A percentile compares a stretch with the other conserved stretches of the same genome.
phyloP scores from a whole-genome alignment of 805 yeast genomes.

The Ogataea wickerhamii region DNA sequence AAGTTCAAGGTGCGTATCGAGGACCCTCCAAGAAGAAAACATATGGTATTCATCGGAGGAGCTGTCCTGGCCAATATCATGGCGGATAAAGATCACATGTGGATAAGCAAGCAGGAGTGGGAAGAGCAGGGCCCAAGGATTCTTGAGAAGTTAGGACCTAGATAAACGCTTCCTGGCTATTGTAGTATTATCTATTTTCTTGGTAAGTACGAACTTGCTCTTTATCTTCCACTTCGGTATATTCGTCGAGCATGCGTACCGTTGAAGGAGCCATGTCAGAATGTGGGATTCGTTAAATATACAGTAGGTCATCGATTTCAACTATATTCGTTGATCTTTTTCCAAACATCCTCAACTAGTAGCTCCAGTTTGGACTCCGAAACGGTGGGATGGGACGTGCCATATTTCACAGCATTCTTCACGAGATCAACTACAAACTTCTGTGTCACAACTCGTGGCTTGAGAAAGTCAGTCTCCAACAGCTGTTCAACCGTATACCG shows the following conservation, averaged over 20 bases:
- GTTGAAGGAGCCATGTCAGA: slow-evolving; percentile 5
- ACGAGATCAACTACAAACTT: slow-evolving; percentile 66
- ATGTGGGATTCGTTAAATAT: no score
- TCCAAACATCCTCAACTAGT: slow-evolving; percentile 58
- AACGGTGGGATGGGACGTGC: slow-evolving; percentile 40
- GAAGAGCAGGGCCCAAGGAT: slow-evolving; percentile 91
- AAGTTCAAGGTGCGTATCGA: slow-evolving; percentile 96
- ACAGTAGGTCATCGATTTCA: no score
- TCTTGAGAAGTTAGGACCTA: slow-evolving; percentile 86
- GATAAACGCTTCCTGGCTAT: no score
- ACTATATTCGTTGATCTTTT: slow-evolving; percentile 41
- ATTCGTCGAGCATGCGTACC: not conserved
- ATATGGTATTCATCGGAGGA: slow-evolving; percentile 98
- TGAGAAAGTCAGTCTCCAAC: slow-evolving; percentile 58
- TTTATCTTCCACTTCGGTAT: not conserved
- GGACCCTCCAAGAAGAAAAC: slow-evolving; percentile 98
- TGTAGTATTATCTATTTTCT: not conserved
- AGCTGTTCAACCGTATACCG: slow-evolving; percentile 65
- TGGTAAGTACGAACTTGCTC: not conserved
- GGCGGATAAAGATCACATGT: slow-evolving; percentile 98
- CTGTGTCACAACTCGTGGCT: slow-evolving; percentile 70
- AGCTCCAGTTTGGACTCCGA: slow-evolving; percentile 38
- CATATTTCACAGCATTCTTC: slow-evolving; percentile 73
- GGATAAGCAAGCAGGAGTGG: slow-evolving; percentile 97
- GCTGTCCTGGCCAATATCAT: slow-evolving; percentile 96